These are phyloP conservation scores for Nemania sp. DNA, from an alignment of 2,329 filamentous ascomycete species.

Conservation along the genomic window DNA sequence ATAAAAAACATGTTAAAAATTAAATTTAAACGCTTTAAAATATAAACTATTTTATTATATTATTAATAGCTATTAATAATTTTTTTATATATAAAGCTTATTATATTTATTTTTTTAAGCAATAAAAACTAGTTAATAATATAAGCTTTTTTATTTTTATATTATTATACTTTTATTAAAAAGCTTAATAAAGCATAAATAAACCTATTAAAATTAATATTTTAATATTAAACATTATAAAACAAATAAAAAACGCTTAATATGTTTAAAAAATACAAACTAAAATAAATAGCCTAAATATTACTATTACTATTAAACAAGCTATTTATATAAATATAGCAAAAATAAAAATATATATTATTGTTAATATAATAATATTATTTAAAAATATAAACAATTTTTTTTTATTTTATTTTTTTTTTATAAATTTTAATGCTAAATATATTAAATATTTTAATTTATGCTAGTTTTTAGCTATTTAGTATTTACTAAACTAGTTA, in stretches of 20 bases:
- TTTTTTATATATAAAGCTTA: no score
- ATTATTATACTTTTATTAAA: no score
- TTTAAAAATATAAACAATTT: neutral
- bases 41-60: neutral
- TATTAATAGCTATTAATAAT: no score
- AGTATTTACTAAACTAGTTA: neutral
- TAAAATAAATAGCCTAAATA: neutral
- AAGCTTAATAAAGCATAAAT: no score
- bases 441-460: neutral
- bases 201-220: no score
- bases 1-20: neutral
- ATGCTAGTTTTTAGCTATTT: neutral
- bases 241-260: neutral
- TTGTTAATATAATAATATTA: neutral
- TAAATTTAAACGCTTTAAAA: neutral
- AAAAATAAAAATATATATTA: neutral
- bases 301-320: neutral
- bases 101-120: no score
- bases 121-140: no score
- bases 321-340: neutral
- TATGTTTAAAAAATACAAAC: neutral
- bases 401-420: neutral
- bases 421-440: neutral
- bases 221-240: no score
- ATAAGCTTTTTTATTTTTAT: no score